A percentile compares a stretch with the other conserved stretches of the same genome.
Conservation (phyloP, 345 rosid genomes). For the Bruguiera gymnorhiza region DNA sequence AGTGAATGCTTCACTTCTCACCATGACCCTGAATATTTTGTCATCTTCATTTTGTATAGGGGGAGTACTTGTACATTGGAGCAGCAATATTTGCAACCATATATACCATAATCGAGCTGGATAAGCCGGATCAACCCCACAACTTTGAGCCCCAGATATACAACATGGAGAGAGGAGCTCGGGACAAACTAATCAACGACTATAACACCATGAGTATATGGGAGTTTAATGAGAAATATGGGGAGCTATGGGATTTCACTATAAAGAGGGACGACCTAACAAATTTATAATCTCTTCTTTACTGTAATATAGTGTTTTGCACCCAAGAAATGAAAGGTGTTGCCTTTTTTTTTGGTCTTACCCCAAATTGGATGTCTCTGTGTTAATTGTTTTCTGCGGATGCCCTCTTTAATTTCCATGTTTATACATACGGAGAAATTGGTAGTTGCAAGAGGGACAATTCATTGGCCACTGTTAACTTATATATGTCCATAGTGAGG, state of each 20-base stretch:
- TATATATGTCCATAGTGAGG: too few relatives aligned
- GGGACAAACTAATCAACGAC: conserved; percentile 79
- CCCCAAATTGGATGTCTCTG: too few relatives aligned
- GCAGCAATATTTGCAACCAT: conserved; percentile 64
- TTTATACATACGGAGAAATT: too few relatives aligned
- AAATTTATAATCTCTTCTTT: conserved; percentile 39
- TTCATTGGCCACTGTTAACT: too few relatives aligned
- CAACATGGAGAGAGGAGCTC: conserved; percentile 81
- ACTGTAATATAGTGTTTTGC: too few relatives aligned
- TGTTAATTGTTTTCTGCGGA: too few relatives aligned
- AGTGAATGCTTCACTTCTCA: not conserved
- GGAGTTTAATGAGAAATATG: conserved; percentile 92
- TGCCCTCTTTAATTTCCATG: too few relatives aligned
- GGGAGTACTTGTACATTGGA: conserved; percentile 76
- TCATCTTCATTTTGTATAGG: conserved; percentile 28
- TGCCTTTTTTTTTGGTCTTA: too few relatives aligned
- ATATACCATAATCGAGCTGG: conserved; percentile 79
- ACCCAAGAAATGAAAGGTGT: too few relatives aligned
- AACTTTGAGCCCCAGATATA: conserved; percentile 93
- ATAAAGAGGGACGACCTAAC: conserved; percentile 54
- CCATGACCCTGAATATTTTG: not conserved
- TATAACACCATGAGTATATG: conserved; percentile 85
- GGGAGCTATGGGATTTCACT: conserved; percentile 91
- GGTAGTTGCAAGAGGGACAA: too few relatives aligned
- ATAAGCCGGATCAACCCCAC: conserved; percentile 85